A percentile compares a stretch with the other conserved stretches of the same genome.
phyloP scores from a whole-genome alignment of 352 stramenopile genomes.

The Pythium sukuiense region DNA sequence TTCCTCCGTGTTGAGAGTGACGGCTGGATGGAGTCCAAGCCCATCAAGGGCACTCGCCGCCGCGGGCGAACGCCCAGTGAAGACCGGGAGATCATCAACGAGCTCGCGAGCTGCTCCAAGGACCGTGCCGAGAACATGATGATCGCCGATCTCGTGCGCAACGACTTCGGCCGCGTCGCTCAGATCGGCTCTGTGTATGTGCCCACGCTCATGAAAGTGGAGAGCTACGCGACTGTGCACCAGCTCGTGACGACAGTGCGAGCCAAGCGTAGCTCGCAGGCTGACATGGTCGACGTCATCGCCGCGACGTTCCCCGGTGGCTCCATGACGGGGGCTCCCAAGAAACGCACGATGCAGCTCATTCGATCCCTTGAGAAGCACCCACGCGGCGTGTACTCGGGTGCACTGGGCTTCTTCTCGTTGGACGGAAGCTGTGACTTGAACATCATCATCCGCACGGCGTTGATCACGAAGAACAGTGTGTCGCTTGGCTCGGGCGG shows the following conservation, averaged over 20 bases:
- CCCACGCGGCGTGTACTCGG: conserved; percentile 94
- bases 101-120: conserved; percentile 88
- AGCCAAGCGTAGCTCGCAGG: conserved; percentile 52
- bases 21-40: conserved; percentile 94
- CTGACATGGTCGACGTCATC: conserved; percentile 90
- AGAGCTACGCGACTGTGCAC: conserved; percentile 96
- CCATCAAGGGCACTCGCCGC: conserved; percentile 95
- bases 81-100: conserved; percentile 63
- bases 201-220: conserved; percentile 92
- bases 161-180: conserved; percentile 95
- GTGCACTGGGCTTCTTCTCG: conserved; percentile 94
- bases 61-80: conserved; percentile 45
- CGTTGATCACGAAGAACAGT: conserved; percentile 81
- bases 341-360: conserved; percentile 96
- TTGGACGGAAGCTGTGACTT: conserved; percentile 95
- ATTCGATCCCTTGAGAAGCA: conserved; percentile 91
- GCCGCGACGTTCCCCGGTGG: conserved; percentile 95
- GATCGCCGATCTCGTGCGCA: conserved; percentile 96
- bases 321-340: conserved; percentile 98
- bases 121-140: conserved; percentile 97
- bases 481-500: conserved; percentile 93
- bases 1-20: conserved; percentile 84
- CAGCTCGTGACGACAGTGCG: conserved; percentile 97
- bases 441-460: conserved; percentile 98
- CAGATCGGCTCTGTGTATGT: conserved; percentile 92